A percentile compares a stretch with the other conserved stretches of the same genome.
These are phyloP conservation scores for Saitozyma sp. DNA, from an alignment of 768 basidiomycete species.

Conservation along the genomic window DNA sequence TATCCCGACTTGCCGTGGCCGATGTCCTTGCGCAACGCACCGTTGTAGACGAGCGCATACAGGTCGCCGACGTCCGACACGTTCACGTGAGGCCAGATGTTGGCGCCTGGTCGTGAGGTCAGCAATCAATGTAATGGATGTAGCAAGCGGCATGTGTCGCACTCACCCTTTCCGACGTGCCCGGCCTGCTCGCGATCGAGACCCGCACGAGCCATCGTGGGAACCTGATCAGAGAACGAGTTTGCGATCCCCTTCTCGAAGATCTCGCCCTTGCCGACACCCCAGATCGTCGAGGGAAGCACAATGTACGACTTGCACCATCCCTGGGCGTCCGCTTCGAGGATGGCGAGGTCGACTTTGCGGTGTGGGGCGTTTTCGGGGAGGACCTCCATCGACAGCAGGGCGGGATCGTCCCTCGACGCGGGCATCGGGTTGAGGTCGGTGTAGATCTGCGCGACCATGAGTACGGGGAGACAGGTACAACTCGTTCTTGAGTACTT, in stretches of 20 bases:
- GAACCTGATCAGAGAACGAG: slow-evolving; percentile 46
- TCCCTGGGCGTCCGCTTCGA: slow-evolving; percentile 41
- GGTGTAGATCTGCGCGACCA: slow-evolving; percentile 40
- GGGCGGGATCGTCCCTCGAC: slow-evolving; percentile 26
- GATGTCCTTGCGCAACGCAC: slow-evolving; percentile 32
- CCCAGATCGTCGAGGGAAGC: slow-evolving; percentile 52
- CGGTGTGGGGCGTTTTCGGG: slow-evolving; percentile 42
- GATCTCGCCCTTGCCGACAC: slow-evolving; percentile 33
- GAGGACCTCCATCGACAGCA: slow-evolving; percentile 40
- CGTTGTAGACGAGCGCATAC: slow-evolving; percentile 39
- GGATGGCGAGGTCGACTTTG: slow-evolving; percentile 46
- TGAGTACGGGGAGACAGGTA: not conserved
- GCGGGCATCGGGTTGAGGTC: slow-evolving; percentile 46
- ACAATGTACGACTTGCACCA: slow-evolving; percentile 46
- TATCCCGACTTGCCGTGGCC: slow-evolving; percentile 50
- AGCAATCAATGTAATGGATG: too few relatives aligned
- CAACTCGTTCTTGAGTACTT: not conserved
- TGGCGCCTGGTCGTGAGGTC: slow-evolving; percentile 22
- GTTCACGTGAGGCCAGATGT: slow-evolving; percentile 49
- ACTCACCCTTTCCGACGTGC: slow-evolving; percentile 47
- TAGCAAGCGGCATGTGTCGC: too few relatives aligned
- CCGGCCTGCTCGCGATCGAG: slow-evolving; percentile 43
- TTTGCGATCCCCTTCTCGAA: slow-evolving; percentile 44
- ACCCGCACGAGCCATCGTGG: slow-evolving; percentile 38
- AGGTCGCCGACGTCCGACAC: slow-evolving; percentile 42